Conservation (phyloP, 2,329 filamentous ascomycete genomes). For the Colletotrichum eleusines region DNA sequence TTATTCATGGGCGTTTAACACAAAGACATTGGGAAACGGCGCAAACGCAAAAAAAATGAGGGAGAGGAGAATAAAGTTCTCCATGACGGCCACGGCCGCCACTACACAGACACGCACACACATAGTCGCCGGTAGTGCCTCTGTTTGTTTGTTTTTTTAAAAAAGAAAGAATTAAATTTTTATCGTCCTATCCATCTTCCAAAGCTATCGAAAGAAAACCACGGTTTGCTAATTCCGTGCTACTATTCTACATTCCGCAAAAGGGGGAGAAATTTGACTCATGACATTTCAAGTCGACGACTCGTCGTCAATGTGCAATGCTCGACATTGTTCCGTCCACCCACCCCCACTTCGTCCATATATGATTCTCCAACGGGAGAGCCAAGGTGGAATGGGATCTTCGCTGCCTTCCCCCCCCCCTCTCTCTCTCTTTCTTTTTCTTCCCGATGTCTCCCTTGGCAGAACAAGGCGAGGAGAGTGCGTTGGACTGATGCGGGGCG, state of each 20-base stretch:
- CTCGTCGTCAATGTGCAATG: neutral
- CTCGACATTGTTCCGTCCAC: neutral
- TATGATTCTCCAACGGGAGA: neutral
- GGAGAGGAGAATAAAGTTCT: conserved; percentile 1
- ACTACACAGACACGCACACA: no score
- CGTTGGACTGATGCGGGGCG: neutral
- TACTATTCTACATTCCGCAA: neutral
- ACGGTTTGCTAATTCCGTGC: neutral
- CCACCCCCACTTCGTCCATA: neutral
- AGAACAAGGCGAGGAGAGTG: neutral
- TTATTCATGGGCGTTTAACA: conserved; percentile 1
- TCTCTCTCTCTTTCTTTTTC: neutral
- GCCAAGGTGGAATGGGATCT: neutral
- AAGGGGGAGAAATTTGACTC: no score
- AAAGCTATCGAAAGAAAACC: neutral
- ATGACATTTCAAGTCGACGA: neutral
- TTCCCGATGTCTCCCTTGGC: neutral
- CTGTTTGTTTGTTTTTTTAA: no score
- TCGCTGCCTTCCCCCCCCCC: no score
- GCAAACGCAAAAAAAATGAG: neutral
- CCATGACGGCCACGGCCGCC: neutral
- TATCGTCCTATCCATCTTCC: neutral
- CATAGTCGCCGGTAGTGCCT: neutral
- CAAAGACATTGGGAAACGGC: conserved; percentile 14
- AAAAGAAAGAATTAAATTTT: no score